phyloP scores from a whole-genome alignment of 805 yeast genomes.

The Torulaspora quercuum region DNA sequence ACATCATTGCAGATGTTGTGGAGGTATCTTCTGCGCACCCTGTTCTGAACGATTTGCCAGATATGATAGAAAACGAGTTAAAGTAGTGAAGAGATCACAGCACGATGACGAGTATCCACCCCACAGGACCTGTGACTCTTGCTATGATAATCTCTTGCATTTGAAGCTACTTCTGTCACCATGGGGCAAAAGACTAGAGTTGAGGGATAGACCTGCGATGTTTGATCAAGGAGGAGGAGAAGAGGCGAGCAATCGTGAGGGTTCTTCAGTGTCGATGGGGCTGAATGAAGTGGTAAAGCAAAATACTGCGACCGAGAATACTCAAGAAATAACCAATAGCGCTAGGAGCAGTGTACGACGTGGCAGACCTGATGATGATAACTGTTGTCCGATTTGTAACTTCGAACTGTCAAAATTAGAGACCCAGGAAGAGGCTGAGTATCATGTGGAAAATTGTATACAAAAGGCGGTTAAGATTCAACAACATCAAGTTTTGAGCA shows the following conservation, averaged over 20 bases:
- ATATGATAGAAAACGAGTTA: constrained; percentile 30
- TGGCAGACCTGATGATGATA: constrained; percentile 17
- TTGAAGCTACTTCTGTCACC: constrained; percentile 20
- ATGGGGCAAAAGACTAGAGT: constrained; percentile 22
- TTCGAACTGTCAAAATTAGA: constrained; percentile 17
- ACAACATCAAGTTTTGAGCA: constrained; percentile 55
- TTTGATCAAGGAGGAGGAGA: constrained; percentile 1
- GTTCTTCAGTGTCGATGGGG: constrained; percentile 13
- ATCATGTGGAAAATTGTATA: constrained; percentile 71
- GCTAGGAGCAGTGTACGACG: constrained; percentile 14
- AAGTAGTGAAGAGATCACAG: constrained; percentile 24
- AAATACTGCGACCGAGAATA: constrained; percentile 10
- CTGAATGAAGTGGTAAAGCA: constrained; percentile 37
- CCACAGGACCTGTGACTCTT: constrained; percentile 56
- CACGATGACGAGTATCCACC: constrained; percentile 43
- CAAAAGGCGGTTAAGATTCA: constrained; percentile 48
- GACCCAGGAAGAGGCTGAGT: constrained; percentile 42
- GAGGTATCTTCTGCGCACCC: constrained; percentile 56
- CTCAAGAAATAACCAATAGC: constrained; percentile 12
- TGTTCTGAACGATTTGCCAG: constrained; percentile 30
- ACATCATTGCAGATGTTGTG: constrained; percentile 70
- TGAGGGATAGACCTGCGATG: constrained; percentile 8
- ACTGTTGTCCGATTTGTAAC: constrained; percentile 44
- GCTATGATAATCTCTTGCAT: constrained; percentile 47
- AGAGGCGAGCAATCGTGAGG: neutral